Base-by-base conservation (phyloP, 2,329 filamentous ascomycete genomes). In the Plenodomus biglobosus region DNA sequence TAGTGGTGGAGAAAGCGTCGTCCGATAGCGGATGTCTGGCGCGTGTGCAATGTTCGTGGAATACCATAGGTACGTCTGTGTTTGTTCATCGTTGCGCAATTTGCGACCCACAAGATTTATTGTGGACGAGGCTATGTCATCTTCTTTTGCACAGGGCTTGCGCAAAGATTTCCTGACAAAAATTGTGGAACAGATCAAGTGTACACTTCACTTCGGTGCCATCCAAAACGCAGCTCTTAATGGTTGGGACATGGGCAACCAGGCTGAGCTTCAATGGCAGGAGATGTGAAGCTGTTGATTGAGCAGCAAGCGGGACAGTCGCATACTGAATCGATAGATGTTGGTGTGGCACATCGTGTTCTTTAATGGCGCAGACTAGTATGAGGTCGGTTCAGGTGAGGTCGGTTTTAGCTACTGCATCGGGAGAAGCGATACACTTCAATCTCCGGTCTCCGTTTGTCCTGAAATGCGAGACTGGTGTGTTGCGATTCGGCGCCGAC, bases 401-500 rank as follows among this genome's bases (percentile, higher is more conserved):
- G 34, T 45, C 46, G 57, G 59, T 45, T 47, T 27, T 16, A 27
- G 53, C 48, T 39, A 21, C 60, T 55, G 32, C 18, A 63, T 58
- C 35, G 48, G 58, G 58, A 50, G 50, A 61, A 55, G 37, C 47
- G 49, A 55, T 52, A 55, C 58, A 47, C n/a, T n/a, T n/a, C 41
- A 37, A 38, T 35, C 15, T 40, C 22, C 22, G 42, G 32, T 15
- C 21, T 45, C 20, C 32, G 20, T 39, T 8, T 24, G 37, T 7
- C 40, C 44, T 39, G 38, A 53, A n/a, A 53, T 46, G 52, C 52
- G 52, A 46, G 50, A 46, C 40, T 43, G 34, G 48, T 42, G 52
- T 52, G 53, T 30, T 20, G n/a, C 30, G 48, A 47, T 34, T 49
- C 58, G 50, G 50, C 27, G 27, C 27, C 27, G 27, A 32, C 27